These are phyloP conservation scores for Solanum dulcamara DNA, from an alignment of 257 asterid genomes.

Conservation along the genomic window DNA sequence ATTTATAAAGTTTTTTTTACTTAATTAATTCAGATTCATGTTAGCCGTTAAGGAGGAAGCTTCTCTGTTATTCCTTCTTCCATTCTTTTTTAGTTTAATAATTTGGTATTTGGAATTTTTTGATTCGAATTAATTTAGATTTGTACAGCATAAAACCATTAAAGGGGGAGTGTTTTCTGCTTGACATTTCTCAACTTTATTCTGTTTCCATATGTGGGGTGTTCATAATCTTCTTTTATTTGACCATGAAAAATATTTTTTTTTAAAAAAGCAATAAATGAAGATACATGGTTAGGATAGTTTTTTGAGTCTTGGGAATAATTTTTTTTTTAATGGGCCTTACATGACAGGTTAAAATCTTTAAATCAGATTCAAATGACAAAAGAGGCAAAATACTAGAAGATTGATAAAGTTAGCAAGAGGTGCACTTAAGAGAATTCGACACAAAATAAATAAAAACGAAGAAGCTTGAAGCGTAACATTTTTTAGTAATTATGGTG, in stretches of 20 bases:
- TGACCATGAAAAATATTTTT: too few relatives aligned
- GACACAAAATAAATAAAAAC: background rate
- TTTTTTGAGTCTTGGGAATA: background rate
- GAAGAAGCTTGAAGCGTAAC: background rate
- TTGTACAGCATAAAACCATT: background rate
- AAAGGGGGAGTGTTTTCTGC: background rate
- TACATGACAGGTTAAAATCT: background rate
- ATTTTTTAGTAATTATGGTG: background rate
- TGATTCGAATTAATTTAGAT: background rate
- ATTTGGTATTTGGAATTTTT: background rate
- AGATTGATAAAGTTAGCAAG: background rate
- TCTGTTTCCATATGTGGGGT: background rate
- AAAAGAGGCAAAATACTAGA: background rate
- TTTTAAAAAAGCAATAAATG: background rate
- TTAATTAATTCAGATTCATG: background rate
- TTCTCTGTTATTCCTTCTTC: background rate
- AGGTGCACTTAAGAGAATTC: background rate
- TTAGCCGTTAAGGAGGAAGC: background rate
- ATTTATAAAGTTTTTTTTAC: background rate
- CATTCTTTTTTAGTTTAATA: background rate
- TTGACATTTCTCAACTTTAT: background rate
- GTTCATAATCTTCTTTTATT: background rate
- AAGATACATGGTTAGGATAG: too few relatives aligned
- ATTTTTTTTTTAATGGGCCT: background rate
- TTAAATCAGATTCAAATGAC: background rate